phyloP scores from a whole-genome alignment of 768 basidiomycete genomes.

The Obba rivulosa region DNA sequence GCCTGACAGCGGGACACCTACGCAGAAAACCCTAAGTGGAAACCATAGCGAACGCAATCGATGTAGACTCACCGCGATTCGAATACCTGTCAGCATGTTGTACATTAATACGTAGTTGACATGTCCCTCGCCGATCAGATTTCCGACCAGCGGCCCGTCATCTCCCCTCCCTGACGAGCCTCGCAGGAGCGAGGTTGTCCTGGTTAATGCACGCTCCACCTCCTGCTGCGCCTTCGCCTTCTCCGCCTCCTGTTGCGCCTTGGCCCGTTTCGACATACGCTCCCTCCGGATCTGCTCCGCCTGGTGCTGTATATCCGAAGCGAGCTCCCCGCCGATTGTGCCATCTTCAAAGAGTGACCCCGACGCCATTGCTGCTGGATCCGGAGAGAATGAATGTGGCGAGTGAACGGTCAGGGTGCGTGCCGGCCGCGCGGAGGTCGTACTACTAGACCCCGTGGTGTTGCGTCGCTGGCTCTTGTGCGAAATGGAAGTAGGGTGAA shows the following conservation, averaged over 20 bases:
- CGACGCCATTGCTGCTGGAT: slow-evolving; percentile 27
- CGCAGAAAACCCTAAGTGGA: slow-evolving; percentile 2
- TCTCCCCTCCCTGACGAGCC: slow-evolving; percentile 35
- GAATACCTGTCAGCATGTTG: slow-evolving; percentile 99
- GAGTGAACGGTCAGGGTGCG: slow-evolving; percentile 17
- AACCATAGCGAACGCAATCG: neutral
- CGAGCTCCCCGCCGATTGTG: slow-evolving; percentile 50
- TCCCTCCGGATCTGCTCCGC: slow-evolving; percentile 84
- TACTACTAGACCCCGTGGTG: slow-evolving; percentile 52
- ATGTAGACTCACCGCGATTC: slow-evolving; percentile 71
- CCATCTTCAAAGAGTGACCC: slow-evolving; percentile 28
- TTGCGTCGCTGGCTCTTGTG: slow-evolving; percentile 54
- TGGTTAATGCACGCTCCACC: slow-evolving; percentile 47
- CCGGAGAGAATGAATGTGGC: slow-evolving; percentile 4
- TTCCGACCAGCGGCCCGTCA: slow-evolving; percentile 73
- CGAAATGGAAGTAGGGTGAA: slow-evolving; percentile 42
- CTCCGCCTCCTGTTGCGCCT: slow-evolving; percentile 59
- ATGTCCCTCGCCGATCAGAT: slow-evolving; percentile 96
- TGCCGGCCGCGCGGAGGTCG: slow-evolving; percentile 13
- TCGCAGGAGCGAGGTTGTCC: slow-evolving; percentile 20
- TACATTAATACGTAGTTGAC: slow-evolving; percentile 99
- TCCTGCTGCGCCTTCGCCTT: slow-evolving; percentile 56
- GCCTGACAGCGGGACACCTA: slow-evolving; percentile 96
- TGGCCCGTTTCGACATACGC: slow-evolving; percentile 65
- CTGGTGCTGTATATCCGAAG: slow-evolving; percentile 81